phyloP scores from a whole-genome alignment of 495 filamentous ascomycete genomes.

The Penicillium lividum region DNA sequence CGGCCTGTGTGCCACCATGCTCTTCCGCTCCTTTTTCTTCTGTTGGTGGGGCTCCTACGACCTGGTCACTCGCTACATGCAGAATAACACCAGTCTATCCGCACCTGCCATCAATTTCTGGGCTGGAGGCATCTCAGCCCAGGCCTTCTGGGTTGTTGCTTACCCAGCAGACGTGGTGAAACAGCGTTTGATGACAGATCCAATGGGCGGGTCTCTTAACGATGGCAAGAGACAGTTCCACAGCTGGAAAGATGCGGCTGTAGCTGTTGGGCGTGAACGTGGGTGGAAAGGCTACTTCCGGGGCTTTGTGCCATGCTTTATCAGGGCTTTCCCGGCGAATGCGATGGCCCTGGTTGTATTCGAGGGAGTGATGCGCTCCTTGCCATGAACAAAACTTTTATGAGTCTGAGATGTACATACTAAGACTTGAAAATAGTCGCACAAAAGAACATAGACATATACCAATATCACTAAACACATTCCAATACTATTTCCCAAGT shows the following conservation, averaged over 20 bases:
- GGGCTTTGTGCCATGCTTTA: conserved; percentile 89
- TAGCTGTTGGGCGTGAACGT: conserved; percentile 69
- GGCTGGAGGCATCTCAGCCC: conserved; percentile 90
- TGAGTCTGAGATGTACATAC: conserved; percentile 6
- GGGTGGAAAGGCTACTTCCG: conserved; percentile 86
- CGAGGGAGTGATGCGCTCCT: conserved; percentile 82
- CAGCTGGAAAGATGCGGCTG: conserved; percentile 79
- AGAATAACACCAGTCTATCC: conserved; percentile 66
- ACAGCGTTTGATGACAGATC: conserved; percentile 96
- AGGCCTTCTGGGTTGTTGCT: conserved; percentile 88
- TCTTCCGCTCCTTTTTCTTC: conserved; percentile 94
- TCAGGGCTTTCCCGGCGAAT: conserved; percentile 95
- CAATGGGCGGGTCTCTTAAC: conserved; percentile 66
- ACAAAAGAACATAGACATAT: neutral
- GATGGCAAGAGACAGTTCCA: conserved; percentile 70
- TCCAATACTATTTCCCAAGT: neutral
- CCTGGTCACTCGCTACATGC: conserved; percentile 67
- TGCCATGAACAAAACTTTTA: conserved; percentile 49
- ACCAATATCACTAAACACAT: neutral
- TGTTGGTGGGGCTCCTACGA: conserved; percentile 97
- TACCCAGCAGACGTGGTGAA: conserved; percentile 97
- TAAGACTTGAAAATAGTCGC: neutral
- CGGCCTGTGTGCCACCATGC: conserved; percentile 77
- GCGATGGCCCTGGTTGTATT: conserved; percentile 91
- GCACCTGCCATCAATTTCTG: conserved; percentile 90